Evolutionary conservation across 202 grass and related monocot genomes (phyloP).

Genomic region (Carex arenaria): DNA sequence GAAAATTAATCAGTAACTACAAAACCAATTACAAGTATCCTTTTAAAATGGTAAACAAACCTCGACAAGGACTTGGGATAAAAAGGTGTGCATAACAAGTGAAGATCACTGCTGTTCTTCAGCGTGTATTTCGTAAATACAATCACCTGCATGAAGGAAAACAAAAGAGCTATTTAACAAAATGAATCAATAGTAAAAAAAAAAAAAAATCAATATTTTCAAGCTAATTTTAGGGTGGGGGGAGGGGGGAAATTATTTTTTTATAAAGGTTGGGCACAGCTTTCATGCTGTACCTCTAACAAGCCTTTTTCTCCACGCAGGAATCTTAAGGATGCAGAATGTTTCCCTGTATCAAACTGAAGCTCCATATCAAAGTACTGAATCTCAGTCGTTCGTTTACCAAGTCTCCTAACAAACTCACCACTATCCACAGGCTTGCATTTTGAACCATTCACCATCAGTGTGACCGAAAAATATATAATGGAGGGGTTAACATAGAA

Average conservation of each 20-base stretch:
- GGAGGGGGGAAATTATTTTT: neutral
- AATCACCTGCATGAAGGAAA: slow-evolving; percentile 49
- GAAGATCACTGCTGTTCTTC: slow-evolving; percentile 52
- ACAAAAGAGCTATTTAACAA: neutral
- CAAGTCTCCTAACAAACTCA: slow-evolving; percentile 61
- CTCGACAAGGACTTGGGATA: slow-evolving; percentile 36
- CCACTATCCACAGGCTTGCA: slow-evolving; percentile 59
- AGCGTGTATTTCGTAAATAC: slow-evolving; percentile 74
- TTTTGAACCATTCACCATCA: slow-evolving; percentile 61
- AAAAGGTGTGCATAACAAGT: slow-evolving; percentile 52
- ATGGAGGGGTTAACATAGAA: slow-evolving; percentile 72
- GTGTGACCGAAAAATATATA: slow-evolving; percentile 56
- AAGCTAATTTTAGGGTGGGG: neutral
- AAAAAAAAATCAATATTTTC: neutral
- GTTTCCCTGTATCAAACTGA: slow-evolving; percentile 63
- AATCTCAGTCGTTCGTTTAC: slow-evolving; percentile 53
- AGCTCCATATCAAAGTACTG: slow-evolving; percentile 70
- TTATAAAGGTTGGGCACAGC: neutral
- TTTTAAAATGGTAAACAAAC: slow-evolving; percentile 47
- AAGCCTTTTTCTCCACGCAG: slow-evolving; percentile 65
- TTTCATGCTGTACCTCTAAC: slow-evolving; percentile 53
- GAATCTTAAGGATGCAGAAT: slow-evolving; percentile 63
- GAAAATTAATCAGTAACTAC: slow-evolving; percentile 27
- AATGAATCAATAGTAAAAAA: neutral
- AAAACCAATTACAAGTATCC: slow-evolving; percentile 12